Evolutionary conservation across 164 flowering plant genomes (phyloP).

Genomic region (Houttuynia cordata): DNA sequence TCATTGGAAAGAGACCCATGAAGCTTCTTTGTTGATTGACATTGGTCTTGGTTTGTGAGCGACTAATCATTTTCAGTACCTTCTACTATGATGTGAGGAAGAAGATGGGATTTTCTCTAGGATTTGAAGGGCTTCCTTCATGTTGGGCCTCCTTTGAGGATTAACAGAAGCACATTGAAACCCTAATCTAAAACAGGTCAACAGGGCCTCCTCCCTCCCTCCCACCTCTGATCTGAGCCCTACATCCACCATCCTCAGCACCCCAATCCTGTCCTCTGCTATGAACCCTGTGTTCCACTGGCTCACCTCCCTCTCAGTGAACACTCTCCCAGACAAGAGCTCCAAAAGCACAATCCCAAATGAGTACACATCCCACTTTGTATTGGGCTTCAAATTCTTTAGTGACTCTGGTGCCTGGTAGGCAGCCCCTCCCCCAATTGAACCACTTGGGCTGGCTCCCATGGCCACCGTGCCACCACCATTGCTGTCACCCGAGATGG

Average conservation of each 20-base stretch:
- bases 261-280: constrained; percentile 47
- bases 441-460: constrained; percentile 34
- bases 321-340: constrained; percentile 58
- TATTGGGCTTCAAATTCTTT: constrained; percentile 59
- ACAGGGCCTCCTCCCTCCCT: constrained; percentile 65
- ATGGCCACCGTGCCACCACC: constrained; percentile 13
- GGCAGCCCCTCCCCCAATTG: constrained; percentile 38
- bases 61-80: neutral
- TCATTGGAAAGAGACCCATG: neutral
- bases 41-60: too few relatives aligned
- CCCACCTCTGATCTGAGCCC: constrained; percentile 72
- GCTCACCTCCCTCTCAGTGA: constrained; percentile 38
- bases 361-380: constrained; percentile 89
- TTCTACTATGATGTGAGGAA: neutral
- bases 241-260: constrained; percentile 60
- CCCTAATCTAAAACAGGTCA: constrained; percentile 60
- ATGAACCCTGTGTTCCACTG: constrained; percentile 32
- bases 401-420: constrained; percentile 88
- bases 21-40: neutral
- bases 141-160: constrained; percentile 77
- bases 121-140: constrained; percentile 74
- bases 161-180: constrained; percentile 44
- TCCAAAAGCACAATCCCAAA: constrained; percentile 79
- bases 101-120: constrained; percentile 53
- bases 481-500: constrained; percentile 68